Conservation (phyloP, 192 early-diverging fungal species). For the Linnemannia elongata region DNA sequence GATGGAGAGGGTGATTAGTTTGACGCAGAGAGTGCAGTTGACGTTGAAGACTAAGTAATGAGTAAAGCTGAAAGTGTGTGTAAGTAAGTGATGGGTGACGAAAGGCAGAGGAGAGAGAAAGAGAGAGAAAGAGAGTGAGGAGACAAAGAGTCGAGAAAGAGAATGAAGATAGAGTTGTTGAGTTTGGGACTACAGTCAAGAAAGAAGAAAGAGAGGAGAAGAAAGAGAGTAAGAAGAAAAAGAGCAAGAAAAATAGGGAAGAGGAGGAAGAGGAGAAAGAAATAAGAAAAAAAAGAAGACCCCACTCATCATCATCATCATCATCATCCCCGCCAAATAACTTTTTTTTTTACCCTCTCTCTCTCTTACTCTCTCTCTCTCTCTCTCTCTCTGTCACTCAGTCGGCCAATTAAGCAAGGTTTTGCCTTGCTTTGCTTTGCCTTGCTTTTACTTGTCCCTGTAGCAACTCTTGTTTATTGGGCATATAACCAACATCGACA, state of each 20-base stretch:
- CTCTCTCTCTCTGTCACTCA: background rate
- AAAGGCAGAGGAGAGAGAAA: background rate
- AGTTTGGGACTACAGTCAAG: background rate
- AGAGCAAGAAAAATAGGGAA: background rate
- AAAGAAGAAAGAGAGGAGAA: too few species aligned
- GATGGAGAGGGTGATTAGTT: too few species aligned
- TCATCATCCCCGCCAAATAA: background rate
- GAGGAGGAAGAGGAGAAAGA: background rate
- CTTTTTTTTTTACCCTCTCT: background rate
- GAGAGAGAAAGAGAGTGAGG: background rate
- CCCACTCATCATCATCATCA: background rate
- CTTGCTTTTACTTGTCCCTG: too few species aligned
- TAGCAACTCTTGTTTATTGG: background rate
- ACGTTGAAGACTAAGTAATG: too few species aligned
- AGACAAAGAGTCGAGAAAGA: background rate
- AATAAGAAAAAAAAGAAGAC: background rate
- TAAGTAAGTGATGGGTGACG: background rate
- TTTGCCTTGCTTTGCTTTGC: background rate
- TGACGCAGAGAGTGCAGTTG: too few species aligned
- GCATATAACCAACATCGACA: too few species aligned
- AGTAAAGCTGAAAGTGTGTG: too few species aligned
- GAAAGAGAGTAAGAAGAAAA: background rate
- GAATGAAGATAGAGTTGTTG: background rate
- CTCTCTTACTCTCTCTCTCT: background rate
- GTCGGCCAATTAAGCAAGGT: conserved; percentile 8